Evolutionary conservation across 257 asterid species (phyloP).

Genomic region (Linaria vulgaris): DNA sequence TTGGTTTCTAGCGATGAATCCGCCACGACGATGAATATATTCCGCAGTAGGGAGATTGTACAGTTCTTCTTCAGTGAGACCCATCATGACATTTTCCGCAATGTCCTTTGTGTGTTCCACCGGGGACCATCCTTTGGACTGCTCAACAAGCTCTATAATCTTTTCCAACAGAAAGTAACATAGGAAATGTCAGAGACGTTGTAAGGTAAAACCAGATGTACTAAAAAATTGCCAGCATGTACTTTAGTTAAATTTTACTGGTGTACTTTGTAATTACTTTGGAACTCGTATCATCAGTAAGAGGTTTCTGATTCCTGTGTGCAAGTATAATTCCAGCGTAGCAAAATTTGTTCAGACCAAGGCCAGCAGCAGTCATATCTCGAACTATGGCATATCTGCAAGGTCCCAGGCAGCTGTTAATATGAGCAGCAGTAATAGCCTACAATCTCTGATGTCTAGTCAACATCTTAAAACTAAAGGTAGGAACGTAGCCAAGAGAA

Average conservation of each 20-base stretch:
- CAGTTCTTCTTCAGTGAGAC: conserved; percentile 82
- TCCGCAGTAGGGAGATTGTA: conserved; percentile 88
- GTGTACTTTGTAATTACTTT: conserved; percentile 47
- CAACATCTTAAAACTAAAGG: conserved; percentile 6
- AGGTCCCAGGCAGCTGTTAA: conserved; percentile 8
- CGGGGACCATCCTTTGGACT: conserved; percentile 97
- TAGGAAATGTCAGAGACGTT: conserved; percentile 21
- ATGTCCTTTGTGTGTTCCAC: conserved; percentile 68
- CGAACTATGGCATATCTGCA: conserved; percentile 83
- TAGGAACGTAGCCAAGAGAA: conserved; percentile 15
- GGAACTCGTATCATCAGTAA: conserved; percentile 54
- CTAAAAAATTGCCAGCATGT: conserved; percentile 21
- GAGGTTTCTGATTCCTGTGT: conserved; percentile 64
- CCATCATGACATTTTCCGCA: conserved; percentile 82
- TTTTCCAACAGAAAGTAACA: conserved; percentile 38
- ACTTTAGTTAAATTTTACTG: conserved; percentile 13
- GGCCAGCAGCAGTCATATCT: conserved; percentile 98
- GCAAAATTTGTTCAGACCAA: conserved; percentile 88
- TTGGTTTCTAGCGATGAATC: conserved; percentile 53
- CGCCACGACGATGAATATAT: conserved; percentile 72
- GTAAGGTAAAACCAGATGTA: conserved; percentile 18
- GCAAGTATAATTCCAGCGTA: conserved; percentile 90
- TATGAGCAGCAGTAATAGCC: neutral
- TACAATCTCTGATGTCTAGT: neutral
- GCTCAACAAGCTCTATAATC: conserved; percentile 95